Conservation (phyloP, 768 basidiomycete genomes). For the Trametes cubensis region DNA sequence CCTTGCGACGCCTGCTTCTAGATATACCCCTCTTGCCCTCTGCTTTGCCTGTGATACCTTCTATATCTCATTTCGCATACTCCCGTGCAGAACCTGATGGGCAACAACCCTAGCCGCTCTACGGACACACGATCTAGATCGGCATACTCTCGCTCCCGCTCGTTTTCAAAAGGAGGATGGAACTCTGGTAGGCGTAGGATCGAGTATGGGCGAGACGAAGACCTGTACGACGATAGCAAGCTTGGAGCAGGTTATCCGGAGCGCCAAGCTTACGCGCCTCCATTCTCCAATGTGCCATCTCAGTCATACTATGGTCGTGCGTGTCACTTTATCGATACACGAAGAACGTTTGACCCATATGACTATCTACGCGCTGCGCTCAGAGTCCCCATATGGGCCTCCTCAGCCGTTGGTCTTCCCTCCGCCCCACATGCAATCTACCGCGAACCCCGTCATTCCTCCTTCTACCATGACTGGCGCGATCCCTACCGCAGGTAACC, state of each 20-base stretch:
- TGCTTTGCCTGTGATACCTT: neutral
- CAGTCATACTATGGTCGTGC: constrained; percentile 7
- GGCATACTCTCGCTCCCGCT: constrained; percentile 1
- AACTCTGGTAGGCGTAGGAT: neutral
- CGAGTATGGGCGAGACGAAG: neutral
- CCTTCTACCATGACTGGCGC: constrained; percentile 10
- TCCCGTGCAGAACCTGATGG: constrained; percentile 14
- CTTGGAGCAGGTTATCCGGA: neutral
- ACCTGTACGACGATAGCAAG: constrained; percentile 1
- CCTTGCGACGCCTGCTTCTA: constrained; percentile 2
- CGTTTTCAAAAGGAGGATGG: constrained; percentile 10
- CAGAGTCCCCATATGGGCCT: constrained; percentile 7
- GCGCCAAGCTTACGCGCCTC: constrained; percentile 6
- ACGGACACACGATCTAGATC: constrained; percentile 5
- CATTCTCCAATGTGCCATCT: constrained; percentile 4
- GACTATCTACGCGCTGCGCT: neutral
- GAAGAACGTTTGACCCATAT: neutral
- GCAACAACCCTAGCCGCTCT: constrained; percentile 22
- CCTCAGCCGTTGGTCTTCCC: constrained; percentile 9
- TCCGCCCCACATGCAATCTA: constrained; percentile 7
- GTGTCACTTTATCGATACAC: neutral
- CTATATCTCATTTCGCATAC: neutral
- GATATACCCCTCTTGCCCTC: constrained; percentile 9
- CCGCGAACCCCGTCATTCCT: constrained; percentile 17
- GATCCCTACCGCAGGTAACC: constrained; percentile 17